Percentiles rank a stretch among this genome's conserved stretches.
phyloP scores from a whole-genome alignment of 2,329 filamentous ascomycete species.

The Biscogniauxia sp. region DNA sequence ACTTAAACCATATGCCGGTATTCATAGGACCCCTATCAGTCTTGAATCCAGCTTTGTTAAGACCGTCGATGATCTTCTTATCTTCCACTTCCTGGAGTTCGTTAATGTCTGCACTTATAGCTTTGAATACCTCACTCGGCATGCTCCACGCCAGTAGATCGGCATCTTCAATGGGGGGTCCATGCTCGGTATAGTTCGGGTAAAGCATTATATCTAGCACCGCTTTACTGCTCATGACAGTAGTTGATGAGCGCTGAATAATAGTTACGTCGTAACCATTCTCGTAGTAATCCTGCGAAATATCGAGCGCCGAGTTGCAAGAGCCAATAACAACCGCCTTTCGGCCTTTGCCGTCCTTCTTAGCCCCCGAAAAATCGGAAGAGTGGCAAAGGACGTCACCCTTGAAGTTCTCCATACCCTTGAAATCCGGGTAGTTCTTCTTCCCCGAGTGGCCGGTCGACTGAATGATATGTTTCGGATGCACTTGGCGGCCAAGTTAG shows the following conservation, averaged over 20 bases:
- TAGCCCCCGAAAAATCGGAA: constrained; percentile 48
- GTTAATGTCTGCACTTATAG: constrained; percentile 49
- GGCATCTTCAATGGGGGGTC: constrained; percentile 62
- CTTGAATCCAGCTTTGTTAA: constrained; percentile 56
- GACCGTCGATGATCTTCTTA: constrained; percentile 41
- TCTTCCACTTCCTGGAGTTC: constrained; percentile 36
- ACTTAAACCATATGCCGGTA: constrained; percentile 55
- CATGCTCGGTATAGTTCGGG: constrained; percentile 47
- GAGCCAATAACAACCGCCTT: constrained; percentile 57
- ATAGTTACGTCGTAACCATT: constrained; percentile 59
- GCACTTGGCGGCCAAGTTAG: constrained; percentile 33
- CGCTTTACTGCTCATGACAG: constrained; percentile 49
- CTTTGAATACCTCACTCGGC: constrained; percentile 60
- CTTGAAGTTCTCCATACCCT: constrained; percentile 51
- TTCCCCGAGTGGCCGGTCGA: constrained; percentile 68
- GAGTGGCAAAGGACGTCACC: constrained; percentile 55
- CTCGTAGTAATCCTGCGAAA: constrained; percentile 57
- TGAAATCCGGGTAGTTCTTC: constrained; percentile 57
- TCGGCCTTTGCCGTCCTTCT: constrained; percentile 38
- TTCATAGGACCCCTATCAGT: constrained; percentile 55
- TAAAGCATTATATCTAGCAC: constrained; percentile 53
- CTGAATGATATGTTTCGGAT: constrained; percentile 63
- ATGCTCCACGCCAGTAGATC: constrained; percentile 60
- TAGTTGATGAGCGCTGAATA: constrained; percentile 57
- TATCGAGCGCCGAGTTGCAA: constrained; percentile 59